Evolutionary conservation across 768 basidiomycete species (phyloP), one percentile per base, ranked within the genome.

Genomic region (Sarcodon sp.): DNA sequence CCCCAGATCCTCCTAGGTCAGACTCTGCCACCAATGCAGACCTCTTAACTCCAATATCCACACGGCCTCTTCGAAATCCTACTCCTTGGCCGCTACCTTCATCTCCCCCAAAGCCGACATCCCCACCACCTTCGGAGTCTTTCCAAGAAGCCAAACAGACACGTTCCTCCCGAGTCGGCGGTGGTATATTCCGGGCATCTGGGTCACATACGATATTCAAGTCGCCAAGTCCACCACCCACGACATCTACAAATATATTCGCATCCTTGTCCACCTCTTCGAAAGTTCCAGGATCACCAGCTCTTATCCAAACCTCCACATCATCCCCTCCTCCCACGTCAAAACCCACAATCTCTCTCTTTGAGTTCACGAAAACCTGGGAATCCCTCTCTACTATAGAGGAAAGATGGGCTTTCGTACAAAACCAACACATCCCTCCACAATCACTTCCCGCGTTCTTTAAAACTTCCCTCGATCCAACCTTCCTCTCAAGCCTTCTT

Each of bases 181-280:
- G 84, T 7, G 86, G 85, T 0, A 82, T 89, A 45, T 85, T 89
- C 64, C 73, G 78, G 27, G 64, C 70, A 3, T 70, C 76, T 10
- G 87, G 86, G 1, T 66, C 74, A 13, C 75, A 71, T 39, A 80
- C 74, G 1, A 60, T 87, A 8, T 74, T 87, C 51, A 57, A 69
- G 12, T 65, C 61, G 15, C 55, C 66, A 45, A 33, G 39, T 16
- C 18, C 56, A 13, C 33, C 44, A 31, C 12, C 49, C 18, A 15
- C 46, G 46, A 11, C 27, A 6, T 15, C 32, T 9, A 34, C 18
- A 34, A 15, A 16, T 11, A 16, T n/a, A 31, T 13, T 47, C 37
- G 21, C 21, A 10, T 39, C 36, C 6, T 31, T 47, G 10, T 34
- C 48, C 4, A 6, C 4, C 21, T 12, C 15, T 44, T 12, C 33